These are phyloP conservation scores for Penicillium maclennaniae DNA, from an alignment of 495 filamentous ascomycete genomes.

Conservation along the genomic window DNA sequence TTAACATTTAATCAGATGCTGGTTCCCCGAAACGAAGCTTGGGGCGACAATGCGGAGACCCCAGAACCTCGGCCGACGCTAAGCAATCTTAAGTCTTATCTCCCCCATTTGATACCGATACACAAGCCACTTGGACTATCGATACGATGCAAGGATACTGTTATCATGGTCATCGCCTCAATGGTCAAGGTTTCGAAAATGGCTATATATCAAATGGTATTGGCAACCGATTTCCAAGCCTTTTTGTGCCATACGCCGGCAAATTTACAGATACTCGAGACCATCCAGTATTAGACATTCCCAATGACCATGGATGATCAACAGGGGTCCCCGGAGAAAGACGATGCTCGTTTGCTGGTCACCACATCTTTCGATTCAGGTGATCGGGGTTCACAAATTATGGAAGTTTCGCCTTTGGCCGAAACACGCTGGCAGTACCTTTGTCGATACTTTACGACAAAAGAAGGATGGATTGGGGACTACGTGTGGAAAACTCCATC, in stretches of 20 bases:
- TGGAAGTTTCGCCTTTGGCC: constrained; percentile 14
- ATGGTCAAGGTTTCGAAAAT: not conserved
- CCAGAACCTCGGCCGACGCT: constrained; percentile 17
- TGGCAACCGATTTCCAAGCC: not conserved
- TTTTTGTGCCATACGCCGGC: not conserved
- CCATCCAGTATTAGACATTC: not conserved
- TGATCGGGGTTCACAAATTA: constrained; percentile 5
- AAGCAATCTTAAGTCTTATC: constrained; percentile 17
- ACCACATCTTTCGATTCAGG: constrained; percentile 8
- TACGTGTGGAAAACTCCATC: constrained; percentile 43
- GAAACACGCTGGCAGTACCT: constrained; percentile 30
- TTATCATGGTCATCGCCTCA: constrained; percentile 3
- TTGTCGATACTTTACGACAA: constrained; percentile 43
- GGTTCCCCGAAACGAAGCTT: too few relatives aligned
- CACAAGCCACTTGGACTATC: not conserved
- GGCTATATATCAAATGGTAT: constrained; percentile 10
- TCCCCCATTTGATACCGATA: not conserved
- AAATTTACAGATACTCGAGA: not conserved
- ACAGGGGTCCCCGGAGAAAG: constrained; percentile 12
- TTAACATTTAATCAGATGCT: too few relatives aligned
- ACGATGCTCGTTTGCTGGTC: not conserved
- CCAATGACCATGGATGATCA: constrained; percentile 8
- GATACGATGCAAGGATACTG: constrained; percentile 12
- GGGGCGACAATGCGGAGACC: not conserved
- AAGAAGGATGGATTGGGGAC: constrained; percentile 66